A percentile compares a stretch with the other conserved stretches of the same genome.
phyloP scores from a whole-genome alignment of 2,329 filamentous ascomycete species.

The Periconia sp. region DNA sequence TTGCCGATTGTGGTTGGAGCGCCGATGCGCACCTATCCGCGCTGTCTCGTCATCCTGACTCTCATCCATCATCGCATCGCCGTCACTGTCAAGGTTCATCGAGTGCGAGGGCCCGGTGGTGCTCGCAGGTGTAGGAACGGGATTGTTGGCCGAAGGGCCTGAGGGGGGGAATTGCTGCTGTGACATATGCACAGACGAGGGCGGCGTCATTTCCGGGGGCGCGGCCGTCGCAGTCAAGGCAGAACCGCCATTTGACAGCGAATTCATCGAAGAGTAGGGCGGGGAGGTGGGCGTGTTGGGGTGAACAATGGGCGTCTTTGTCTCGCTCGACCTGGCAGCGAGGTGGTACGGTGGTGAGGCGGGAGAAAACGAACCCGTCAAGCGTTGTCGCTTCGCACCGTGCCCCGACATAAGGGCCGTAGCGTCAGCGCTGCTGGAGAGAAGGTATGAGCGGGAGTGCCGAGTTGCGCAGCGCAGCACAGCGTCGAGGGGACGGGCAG shows the following conservation, averaged over 20 bases:
- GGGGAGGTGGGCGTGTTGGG: slow-evolving; percentile 57
- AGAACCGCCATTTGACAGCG: slow-evolving; percentile 47
- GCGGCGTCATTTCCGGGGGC: slow-evolving; percentile 46
- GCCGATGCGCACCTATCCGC: slow-evolving; percentile 45
- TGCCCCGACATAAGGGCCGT: slow-evolving; percentile 43
- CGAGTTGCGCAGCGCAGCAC: slow-evolving; percentile 10
- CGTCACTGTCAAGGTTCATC: slow-evolving; percentile 47
- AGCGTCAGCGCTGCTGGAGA: slow-evolving; percentile 15
- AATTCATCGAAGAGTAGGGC: slow-evolving; percentile 55
- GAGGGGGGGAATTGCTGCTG: slow-evolving; percentile 42
- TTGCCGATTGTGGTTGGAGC: slow-evolving; percentile 56
- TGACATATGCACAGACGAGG: slow-evolving; percentile 50
- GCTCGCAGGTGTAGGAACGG: slow-evolving; percentile 47
- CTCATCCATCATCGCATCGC: slow-evolving; percentile 51
- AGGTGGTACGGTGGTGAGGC: slow-evolving; percentile 51
- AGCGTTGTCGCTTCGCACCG: slow-evolving; percentile 47
- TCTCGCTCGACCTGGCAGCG: slow-evolving; percentile 45
- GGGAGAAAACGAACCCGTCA: slow-evolving; percentile 53
- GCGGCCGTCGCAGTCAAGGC: slow-evolving; percentile 32
- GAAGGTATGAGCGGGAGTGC: slow-evolving; percentile 9
- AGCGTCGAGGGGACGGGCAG: slow-evolving; percentile 21
- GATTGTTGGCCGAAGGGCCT: slow-evolving; percentile 35
- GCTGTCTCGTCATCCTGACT: slow-evolving; percentile 33
- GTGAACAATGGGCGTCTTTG: slow-evolving; percentile 48
- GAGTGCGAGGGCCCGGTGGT: slow-evolving; percentile 40